Percentiles rank a stretch among this genome's conserved stretches.
Evolutionary conservation across 805 yeast genomes (phyloP).

Genomic region (Ogataea naganishii): DNA sequence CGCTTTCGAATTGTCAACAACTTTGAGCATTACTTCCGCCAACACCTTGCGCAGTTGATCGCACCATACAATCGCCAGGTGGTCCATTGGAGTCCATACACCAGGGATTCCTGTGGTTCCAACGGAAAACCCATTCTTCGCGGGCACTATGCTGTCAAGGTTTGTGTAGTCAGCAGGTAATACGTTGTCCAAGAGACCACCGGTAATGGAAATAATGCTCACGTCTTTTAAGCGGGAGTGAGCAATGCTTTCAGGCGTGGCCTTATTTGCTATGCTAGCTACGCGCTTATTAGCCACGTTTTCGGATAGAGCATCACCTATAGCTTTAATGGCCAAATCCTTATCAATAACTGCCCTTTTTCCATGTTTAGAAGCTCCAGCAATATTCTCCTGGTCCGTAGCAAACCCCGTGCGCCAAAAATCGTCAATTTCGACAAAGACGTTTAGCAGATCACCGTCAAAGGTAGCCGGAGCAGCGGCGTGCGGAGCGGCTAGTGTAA

Average conservation of each 20-base stretch:
- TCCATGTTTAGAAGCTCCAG: too few relatives aligned
- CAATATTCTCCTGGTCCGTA: too few relatives aligned
- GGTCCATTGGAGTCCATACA: constrained; percentile 94
- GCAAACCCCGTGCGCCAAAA: constrained; percentile 69
- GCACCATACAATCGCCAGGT: constrained; percentile 95
- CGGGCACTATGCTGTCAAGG: constrained; percentile 62
- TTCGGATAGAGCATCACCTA: too few relatives aligned
- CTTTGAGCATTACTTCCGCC: constrained; percentile 49
- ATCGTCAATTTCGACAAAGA: constrained; percentile 65
- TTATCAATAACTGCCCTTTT: constrained; percentile 14
- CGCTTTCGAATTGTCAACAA: constrained; percentile 41
- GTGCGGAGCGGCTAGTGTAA: constrained; percentile 89
- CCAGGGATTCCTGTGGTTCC: constrained; percentile 80
- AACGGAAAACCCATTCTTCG: constrained; percentile 69
- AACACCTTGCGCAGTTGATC: constrained; percentile 67
- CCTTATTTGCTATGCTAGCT: constrained; percentile 7
- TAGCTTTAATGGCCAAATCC: too few relatives aligned
- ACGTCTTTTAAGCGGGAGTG: constrained; percentile 42
- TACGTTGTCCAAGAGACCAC: constrained; percentile 71
- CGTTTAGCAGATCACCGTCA: constrained; percentile 75
- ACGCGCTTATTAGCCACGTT: neutral
- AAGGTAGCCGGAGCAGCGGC: constrained; percentile 87
- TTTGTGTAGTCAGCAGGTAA: constrained; percentile 89
- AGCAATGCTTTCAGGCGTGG: constrained; percentile 27
- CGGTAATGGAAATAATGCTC: constrained; percentile 77